These are phyloP conservation scores for Eustoma russellianum DNA, from an alignment of 257 asterid genomes.

Conservation along the genomic window DNA sequence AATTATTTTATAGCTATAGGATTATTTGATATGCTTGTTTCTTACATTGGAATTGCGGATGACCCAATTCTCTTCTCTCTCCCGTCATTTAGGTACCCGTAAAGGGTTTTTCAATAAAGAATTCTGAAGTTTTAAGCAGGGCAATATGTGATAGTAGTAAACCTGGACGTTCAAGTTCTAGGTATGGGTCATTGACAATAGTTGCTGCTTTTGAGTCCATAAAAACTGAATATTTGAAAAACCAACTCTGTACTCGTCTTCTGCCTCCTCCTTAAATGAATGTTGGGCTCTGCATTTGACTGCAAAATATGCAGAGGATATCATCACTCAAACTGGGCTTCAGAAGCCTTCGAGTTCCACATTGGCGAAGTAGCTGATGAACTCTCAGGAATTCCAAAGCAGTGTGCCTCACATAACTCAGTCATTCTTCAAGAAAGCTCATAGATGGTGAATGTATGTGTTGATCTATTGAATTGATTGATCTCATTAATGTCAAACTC, in stretches of 20 bases:
- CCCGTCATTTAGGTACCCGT: conserved; percentile 51
- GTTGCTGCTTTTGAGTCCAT: too few species aligned
- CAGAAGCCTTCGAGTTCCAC: conserved; percentile 54
- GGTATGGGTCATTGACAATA: conserved; percentile 25
- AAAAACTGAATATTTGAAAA: too few species aligned
- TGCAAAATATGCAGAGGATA: conserved; percentile 41
- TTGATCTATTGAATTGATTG: too few species aligned
- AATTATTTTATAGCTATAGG: conserved; percentile 6
- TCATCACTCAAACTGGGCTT: conserved; percentile 62
- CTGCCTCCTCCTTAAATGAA: conserved; percentile 33
- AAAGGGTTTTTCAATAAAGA: conserved; percentile 60
- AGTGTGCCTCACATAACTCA: conserved; percentile 43
- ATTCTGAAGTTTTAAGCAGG: conserved; percentile 61
- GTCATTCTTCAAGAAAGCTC: conserved; percentile 72
- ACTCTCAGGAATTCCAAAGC: conserved; percentile 55
- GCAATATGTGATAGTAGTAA: conserved; percentile 84
- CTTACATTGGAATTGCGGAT: background rate
- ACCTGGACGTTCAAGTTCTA: conserved; percentile 57
- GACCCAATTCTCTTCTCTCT: background rate
- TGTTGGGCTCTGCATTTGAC: conserved; percentile 95
- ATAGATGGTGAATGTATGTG: conserved; percentile 59
- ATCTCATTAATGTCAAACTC: too few species aligned
- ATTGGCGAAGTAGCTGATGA: conserved; percentile 65
- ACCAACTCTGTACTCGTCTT: too few species aligned
- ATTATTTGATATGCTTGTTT: background rate